Conservation (phyloP, 2,329 filamentous ascomycete genomes). For the Aureobasidium subglaciale region DNA sequence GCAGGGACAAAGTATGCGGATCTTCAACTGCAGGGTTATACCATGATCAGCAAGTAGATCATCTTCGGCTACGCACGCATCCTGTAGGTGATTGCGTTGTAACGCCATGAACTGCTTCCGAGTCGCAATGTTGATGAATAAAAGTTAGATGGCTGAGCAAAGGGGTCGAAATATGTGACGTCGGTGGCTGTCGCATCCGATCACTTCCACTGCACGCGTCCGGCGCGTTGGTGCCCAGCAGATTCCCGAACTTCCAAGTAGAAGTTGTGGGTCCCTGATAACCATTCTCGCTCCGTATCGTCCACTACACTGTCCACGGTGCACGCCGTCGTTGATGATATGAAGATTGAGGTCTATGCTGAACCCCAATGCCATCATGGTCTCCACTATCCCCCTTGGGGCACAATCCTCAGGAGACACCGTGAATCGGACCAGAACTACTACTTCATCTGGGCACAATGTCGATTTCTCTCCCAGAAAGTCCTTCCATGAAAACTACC, state of each 20-base stretch:
- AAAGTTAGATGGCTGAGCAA: no score
- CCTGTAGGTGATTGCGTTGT: no score
- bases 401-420: slow-evolving; percentile 12
- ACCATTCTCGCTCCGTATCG: background rate
- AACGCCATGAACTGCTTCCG: no score
- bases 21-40: no score
- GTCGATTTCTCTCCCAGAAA: background rate
- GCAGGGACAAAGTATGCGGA: no score
- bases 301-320: background rate
- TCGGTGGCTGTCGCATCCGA: no score
- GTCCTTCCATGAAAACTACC: background rate
- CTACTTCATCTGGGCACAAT: background rate
- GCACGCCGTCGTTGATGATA: slow-evolving; percentile 10
- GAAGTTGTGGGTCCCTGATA: slow-evolving; percentile 10
- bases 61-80: no score
- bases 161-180: no score
- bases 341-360: slow-evolving; percentile 1
- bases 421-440: slow-evolving; percentile 7
- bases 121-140: no score
- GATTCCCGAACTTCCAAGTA: background rate
- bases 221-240: no score
- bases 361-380: slow-evolving; percentile 14
- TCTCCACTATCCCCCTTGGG: slow-evolving; percentile 15
- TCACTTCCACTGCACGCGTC: no score
- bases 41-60: no score